phyloP scores from a whole-genome alignment of 2,329 filamentous ascomycete genomes.

The Hypocrella siamensis region DNA sequence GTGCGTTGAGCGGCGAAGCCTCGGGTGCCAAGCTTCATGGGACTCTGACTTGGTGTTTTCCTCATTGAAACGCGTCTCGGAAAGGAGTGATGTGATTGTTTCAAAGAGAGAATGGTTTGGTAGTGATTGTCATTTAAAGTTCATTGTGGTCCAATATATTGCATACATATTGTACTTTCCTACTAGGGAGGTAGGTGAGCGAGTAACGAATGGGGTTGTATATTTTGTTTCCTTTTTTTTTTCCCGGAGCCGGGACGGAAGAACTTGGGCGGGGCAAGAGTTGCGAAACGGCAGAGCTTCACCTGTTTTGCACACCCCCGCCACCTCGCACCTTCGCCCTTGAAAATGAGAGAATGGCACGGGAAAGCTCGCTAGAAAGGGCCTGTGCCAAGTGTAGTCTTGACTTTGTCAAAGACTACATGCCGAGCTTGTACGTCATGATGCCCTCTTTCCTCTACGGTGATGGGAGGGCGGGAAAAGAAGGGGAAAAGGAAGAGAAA shows the following conservation, averaged over 20 bases:
- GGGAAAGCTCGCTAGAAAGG: background rate
- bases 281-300: background rate
- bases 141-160: too few relatives aligned
- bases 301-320: background rate
- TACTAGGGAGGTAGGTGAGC: too few relatives aligned
- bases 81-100: background rate
- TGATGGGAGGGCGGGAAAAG: background rate
- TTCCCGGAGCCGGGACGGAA: conserved; percentile 5
- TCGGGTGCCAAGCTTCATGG: conserved; percentile 12
- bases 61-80: background rate
- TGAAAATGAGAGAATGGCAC: background rate
- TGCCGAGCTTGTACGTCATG: conserved; percentile 17
- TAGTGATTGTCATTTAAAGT: too few relatives aligned
- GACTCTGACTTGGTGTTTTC: conserved; percentile 6
- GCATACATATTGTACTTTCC: too few relatives aligned
- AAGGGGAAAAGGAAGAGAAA: background rate
- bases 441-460: background rate
- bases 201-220: too few relatives aligned
- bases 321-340: too few relatives aligned
- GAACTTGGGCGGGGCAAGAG: conserved; percentile 5
- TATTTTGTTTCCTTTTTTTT: too few relatives aligned
- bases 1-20: conserved; percentile 19
- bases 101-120: too few relatives aligned
- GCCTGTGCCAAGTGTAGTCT: conserved; percentile 1
- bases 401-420: conserved; percentile 1